Conservation (phyloP, 148 eudicot genomes). For the Tetragonia tetragonoides region DNA sequence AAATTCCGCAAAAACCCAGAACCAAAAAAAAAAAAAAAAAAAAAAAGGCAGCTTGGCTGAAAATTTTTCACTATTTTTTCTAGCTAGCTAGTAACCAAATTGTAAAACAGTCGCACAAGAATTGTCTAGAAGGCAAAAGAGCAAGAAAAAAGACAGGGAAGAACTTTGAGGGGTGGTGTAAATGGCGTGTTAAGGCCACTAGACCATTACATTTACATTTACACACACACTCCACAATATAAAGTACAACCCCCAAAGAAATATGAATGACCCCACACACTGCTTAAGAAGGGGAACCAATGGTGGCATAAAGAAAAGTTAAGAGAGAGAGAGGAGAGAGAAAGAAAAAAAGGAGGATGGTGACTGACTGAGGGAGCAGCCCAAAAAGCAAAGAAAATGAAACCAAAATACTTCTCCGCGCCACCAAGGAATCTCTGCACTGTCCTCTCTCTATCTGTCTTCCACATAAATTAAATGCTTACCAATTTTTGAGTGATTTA, state of each 20-base stretch:
- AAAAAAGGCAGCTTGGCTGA: neutral
- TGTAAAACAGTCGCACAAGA: neutral
- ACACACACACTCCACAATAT: neutral
- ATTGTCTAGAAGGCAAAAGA: neutral
- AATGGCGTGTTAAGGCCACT: constrained; percentile 24
- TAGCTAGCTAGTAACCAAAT: constrained; percentile 5
- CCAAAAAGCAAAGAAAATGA: constrained; percentile 16
- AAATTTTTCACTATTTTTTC: neutral
- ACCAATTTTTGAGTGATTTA: neutral
- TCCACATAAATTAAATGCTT: neutral
- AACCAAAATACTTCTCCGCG: constrained; percentile 26
- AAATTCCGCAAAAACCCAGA: neutral
- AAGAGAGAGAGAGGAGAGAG: constrained; percentile 4
- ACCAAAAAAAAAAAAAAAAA: neutral
- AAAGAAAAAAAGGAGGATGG: neutral
- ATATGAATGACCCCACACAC: neutral
- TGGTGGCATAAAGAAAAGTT: constrained; percentile 7
- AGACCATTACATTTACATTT: neutral
- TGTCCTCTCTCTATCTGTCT: neutral
- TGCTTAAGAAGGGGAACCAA: neutral
- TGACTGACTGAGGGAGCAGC: constrained; percentile 23
- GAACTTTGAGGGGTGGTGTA: constrained; percentile 5
- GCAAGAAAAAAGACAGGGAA: neutral
- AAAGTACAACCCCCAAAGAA: neutral
- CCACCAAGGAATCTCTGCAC: constrained; percentile 32